Evolutionary conservation across 2,329 filamentous ascomycete species (phyloP).

Genomic region (Diaporthe vexans): DNA sequence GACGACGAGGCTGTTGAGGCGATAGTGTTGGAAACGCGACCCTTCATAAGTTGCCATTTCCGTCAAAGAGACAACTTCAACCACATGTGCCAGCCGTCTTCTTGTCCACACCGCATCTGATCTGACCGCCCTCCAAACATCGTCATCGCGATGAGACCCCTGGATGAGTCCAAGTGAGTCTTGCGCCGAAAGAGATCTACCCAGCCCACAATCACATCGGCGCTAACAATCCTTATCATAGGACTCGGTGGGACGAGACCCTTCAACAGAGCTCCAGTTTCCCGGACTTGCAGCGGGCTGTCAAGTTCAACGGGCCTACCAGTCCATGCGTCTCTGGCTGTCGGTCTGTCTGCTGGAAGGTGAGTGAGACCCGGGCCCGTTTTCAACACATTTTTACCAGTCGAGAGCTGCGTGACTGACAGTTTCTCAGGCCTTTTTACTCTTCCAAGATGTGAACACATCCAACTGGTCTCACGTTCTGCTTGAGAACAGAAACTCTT

Average conservation of each 20-base stretch:
- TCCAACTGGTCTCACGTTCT: constrained; percentile 78
- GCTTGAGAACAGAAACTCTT: constrained; percentile 78
- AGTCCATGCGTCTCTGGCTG: constrained; percentile 80
- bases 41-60: constrained; percentile 31
- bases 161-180: constrained; percentile 66
- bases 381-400: not conserved
- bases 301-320: constrained; percentile 69
- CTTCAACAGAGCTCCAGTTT: constrained; percentile 70
- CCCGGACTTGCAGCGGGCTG: constrained; percentile 73
- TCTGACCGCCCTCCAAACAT: constrained; percentile 22
- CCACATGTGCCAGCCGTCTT: constrained; percentile 12
- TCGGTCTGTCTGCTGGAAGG: constrained; percentile 93
- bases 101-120: constrained; percentile 5
- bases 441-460: constrained; percentile 77
- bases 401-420: constrained; percentile 39
- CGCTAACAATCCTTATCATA: constrained; percentile 49
- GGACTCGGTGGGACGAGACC: constrained; percentile 77
- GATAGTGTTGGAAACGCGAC: not conserved
- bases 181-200: not conserved
- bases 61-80: constrained; percentile 1
- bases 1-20: constrained; percentile 10
- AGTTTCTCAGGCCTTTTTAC: constrained; percentile 76
- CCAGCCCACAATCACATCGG: constrained; percentile 12
- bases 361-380: not conserved
- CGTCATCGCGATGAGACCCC: constrained; percentile 61